Percentiles rank a stretch among this genome's conserved stretches.
Conservation (phyloP, 129 eudicot genomes). For the Chrysanthemum makinoi region DNA sequence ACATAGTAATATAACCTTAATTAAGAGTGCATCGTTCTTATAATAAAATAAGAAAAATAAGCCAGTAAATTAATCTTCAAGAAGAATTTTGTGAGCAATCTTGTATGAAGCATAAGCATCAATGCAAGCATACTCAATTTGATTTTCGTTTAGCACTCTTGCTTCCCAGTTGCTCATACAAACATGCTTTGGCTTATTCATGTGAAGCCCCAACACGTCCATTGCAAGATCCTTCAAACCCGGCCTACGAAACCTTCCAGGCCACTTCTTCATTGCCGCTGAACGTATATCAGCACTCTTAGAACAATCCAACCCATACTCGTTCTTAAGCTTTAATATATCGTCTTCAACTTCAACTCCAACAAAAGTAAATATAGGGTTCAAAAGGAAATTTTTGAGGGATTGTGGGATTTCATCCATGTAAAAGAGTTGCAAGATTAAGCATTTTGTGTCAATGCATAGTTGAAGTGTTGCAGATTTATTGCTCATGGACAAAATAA, state of each 20-base stretch:
- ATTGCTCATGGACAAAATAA: slow-evolving; percentile 40
- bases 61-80: background rate
- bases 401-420: slow-evolving; percentile 59
- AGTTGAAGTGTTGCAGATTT: slow-evolving; percentile 66
- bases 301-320: slow-evolving; percentile 54
- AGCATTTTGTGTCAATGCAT: slow-evolving; percentile 49
- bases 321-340: slow-evolving; percentile 43
- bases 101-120: slow-evolving; percentile 77
- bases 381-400: slow-evolving; percentile 38
- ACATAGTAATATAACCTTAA: too few species aligned
- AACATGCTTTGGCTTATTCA: slow-evolving; percentile 57
- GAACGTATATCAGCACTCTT: slow-evolving; percentile 39
- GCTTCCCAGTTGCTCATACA: slow-evolving; percentile 67
- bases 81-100: slow-evolving; percentile 38
- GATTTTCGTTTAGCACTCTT: slow-evolving; percentile 37
- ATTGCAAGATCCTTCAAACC: slow-evolving; percentile 71
- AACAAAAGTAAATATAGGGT: slow-evolving; percentile 50
- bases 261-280: slow-evolving; percentile 50
- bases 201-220: slow-evolving; percentile 37
- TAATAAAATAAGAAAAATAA: too few species aligned
- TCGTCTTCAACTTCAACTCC: slow-evolving; percentile 64
- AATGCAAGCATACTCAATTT: slow-evolving; percentile 61
- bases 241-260: slow-evolving; percentile 41
- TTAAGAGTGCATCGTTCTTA: too few species aligned
- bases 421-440: slow-evolving; percentile 69